These are phyloP conservation scores for Hyparrhenia diplandra DNA, from an alignment of 176 grass and related monocot species.

Conservation along the genomic window DNA sequence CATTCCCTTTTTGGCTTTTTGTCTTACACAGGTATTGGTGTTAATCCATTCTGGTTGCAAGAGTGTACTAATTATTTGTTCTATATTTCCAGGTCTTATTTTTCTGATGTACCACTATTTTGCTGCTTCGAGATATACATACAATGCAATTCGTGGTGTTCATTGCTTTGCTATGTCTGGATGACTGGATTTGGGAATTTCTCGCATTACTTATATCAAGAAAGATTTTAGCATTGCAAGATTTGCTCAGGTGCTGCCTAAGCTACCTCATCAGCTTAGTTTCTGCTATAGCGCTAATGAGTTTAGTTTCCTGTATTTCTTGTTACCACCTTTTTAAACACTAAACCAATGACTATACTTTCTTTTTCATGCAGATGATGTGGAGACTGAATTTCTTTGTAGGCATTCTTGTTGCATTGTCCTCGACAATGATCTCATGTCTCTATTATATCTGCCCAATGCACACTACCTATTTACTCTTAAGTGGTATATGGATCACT, in stretches of 20 bases:
- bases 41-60: constrained; percentile 30
- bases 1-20: background rate
- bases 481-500: constrained; percentile 95
- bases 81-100: constrained; percentile 59
- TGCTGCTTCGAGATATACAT: constrained; percentile 64
- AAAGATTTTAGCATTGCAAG: constrained; percentile 77
- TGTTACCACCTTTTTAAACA: background rate
- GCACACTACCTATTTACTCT: constrained; percentile 79
- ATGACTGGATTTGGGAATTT: constrained; percentile 90
- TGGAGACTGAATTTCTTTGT: constrained; percentile 82
- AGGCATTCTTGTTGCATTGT: constrained; percentile 82
- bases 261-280: background rate
- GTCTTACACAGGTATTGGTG: background rate
- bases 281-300: background rate
- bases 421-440: constrained; percentile 77
- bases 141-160: constrained; percentile 79
- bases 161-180: constrained; percentile 80
- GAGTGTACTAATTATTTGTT: constrained; percentile 18
- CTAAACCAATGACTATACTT: background rate
- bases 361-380: constrained; percentile 81
- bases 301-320: background rate
- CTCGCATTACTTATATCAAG: constrained; percentile 74
- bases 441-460: constrained; percentile 90
- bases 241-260: constrained; percentile 66
- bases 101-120: constrained; percentile 92